phyloP scores from a whole-genome alignment of 2,329 filamentous ascomycete genomes.

The Colletotrichum sp. region DNA sequence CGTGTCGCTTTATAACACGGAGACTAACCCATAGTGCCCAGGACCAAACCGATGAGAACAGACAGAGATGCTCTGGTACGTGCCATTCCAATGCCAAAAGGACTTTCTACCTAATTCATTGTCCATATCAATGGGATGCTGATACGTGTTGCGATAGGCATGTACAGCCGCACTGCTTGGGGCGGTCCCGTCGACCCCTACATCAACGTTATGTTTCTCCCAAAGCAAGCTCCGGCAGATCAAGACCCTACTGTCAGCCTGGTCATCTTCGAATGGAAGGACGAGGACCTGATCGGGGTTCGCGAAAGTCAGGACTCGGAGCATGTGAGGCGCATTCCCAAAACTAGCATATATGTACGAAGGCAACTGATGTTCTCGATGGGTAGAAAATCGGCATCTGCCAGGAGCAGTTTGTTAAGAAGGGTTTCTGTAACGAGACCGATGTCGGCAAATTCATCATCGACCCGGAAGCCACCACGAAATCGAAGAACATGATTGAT shows the following conservation, averaged over 20 bases:
- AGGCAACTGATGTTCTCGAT: conserved; percentile 33
- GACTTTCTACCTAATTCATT: not conserved
- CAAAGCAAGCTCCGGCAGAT: conserved; percentile 61
- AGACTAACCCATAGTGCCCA: conserved; percentile 37
- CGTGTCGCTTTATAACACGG: conserved; percentile 10
- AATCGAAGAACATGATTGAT: conserved; percentile 74
- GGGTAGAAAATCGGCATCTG: conserved; percentile 66
- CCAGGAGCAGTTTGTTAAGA: conserved; percentile 71
- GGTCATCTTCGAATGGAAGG: conserved; percentile 93
- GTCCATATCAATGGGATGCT: not conserved
- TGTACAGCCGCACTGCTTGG: conserved; percentile 93
- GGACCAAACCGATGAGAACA: conserved; percentile 78
- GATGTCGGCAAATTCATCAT: conserved; percentile 87
- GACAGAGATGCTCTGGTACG: conserved; percentile 77
- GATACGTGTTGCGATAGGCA: conserved; percentile 56
- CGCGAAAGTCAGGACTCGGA: conserved; percentile 58
- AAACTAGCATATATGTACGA: not conserved
- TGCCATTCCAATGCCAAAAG: too few relatives aligned
- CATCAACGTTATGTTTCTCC: conserved; percentile 82
- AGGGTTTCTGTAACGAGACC: conserved; percentile 75
- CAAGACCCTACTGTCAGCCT: conserved; percentile 81
- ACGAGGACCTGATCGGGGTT: conserved; percentile 79
- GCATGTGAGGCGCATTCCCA: conserved; percentile 48
- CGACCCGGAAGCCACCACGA: conserved; percentile 73
- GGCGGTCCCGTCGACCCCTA: conserved; percentile 87